phyloP scores from a whole-genome alignment of 2,329 filamentous ascomycete species.

The Colletotrichum sp. region DNA sequence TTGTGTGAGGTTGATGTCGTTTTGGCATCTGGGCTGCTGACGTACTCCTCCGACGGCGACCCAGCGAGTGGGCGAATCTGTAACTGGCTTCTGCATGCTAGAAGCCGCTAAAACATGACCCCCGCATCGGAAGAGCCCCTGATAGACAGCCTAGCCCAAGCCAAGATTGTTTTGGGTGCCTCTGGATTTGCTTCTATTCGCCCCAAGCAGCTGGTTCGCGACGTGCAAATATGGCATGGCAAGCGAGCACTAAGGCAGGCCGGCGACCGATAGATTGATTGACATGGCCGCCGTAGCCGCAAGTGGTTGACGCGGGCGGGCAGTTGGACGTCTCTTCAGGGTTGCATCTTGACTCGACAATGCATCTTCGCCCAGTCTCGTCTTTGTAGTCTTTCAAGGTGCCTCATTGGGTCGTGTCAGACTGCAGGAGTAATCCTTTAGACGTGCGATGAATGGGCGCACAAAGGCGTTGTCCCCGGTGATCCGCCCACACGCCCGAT shows the following conservation, averaged over 20 bases:
- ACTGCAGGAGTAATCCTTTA: background rate
- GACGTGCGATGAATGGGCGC: background rate
- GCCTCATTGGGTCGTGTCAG: background rate
- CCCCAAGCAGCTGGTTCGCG: slow-evolving; percentile 3
- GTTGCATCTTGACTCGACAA: background rate
- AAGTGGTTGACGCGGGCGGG: background rate
- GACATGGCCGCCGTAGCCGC: background rate
- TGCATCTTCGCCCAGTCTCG: background rate
- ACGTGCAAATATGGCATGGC: background rate
- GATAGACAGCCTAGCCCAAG: background rate
- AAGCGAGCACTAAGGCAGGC: background rate
- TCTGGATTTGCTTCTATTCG: background rate
- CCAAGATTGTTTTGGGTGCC: background rate
- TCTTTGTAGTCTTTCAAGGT: background rate
- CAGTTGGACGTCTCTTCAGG: background rate
- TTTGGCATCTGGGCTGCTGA: background rate
- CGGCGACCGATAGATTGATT: background rate
- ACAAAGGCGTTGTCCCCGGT: slow-evolving; percentile 3
- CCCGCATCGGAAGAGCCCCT: slow-evolving; percentile 8
- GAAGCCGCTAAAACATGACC: slow-evolving; percentile 16
- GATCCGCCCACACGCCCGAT: slow-evolving; percentile 12
- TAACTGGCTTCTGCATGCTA: slow-evolving; percentile 1
- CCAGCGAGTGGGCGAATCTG: background rate
- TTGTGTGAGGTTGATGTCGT: background rate
- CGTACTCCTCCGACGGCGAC: background rate